phyloP scores from a whole-genome alignment of 441 rosid genomes.

The Rhodomyrtus psidioides region DNA sequence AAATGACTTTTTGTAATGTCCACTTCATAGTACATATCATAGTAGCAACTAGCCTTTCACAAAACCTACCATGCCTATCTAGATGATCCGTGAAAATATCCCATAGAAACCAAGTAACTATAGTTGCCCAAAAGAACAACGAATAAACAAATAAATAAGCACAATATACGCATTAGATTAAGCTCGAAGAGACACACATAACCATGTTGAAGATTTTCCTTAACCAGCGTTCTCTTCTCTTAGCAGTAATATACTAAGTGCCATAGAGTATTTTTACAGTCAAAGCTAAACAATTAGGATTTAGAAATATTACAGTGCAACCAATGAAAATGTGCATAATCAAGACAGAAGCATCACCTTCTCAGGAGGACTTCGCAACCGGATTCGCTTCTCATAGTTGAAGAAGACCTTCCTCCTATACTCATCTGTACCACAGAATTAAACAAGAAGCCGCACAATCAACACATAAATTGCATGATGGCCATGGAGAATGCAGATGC shows the following conservation, averaged over 20 bases:
- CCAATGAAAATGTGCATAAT: neutral
- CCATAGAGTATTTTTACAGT: neutral
- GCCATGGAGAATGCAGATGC: neutral
- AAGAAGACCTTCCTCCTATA: slow-evolving; percentile 83
- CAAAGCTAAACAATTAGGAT: neutral
- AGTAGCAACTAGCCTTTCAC: neutral
- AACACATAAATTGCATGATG: neutral
- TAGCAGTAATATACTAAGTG: neutral
- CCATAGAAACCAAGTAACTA: neutral
- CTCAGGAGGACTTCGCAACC: slow-evolving; percentile 84
- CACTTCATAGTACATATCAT: neutral
- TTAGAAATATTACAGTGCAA: neutral
- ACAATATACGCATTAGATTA: neutral
- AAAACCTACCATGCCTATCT: neutral
- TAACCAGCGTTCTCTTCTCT: neutral
- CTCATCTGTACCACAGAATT: slow-evolving; percentile 35
- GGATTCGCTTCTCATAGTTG: slow-evolving; percentile 85
- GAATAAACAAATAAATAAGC: neutral
- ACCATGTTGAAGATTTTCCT: neutral
- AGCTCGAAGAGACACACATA: neutral
- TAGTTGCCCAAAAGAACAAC: neutral
- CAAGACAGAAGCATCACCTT: slow-evolving; percentile 34
- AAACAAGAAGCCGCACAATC: neutral
- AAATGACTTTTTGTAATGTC: neutral
- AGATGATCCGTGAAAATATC: neutral